Percentiles rank a stretch among this genome's conserved stretches.
Conservation (phyloP, 2,329 filamentous ascomycete species). For the Grosmannia penicillata region DNA sequence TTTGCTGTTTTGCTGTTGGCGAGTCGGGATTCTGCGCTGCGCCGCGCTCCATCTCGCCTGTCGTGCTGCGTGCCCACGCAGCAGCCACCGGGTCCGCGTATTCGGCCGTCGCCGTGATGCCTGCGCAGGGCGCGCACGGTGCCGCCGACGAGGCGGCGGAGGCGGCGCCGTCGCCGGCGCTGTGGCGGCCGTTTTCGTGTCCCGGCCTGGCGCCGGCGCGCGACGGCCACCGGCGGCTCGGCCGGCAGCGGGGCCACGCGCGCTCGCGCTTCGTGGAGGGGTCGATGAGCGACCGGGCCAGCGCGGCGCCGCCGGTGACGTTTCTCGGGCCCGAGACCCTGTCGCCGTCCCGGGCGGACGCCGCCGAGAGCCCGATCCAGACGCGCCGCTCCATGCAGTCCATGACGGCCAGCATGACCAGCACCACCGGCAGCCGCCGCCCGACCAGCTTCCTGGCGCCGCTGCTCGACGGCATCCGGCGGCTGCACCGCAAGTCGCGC, state of each 20-base stretch:
- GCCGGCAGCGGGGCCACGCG: too few relatives aligned
- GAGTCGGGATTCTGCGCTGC: too few relatives aligned
- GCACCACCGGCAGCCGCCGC: conserved; percentile 3
- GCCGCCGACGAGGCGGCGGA: too few relatives aligned
- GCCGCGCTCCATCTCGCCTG: too few relatives aligned
- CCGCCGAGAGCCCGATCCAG: conserved; percentile 5
- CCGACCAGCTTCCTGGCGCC: conserved; percentile 16
- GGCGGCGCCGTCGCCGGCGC: background rate
- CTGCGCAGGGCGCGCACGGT: too few relatives aligned
- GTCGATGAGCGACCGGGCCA: conserved; percentile 72
- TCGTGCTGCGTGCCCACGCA: too few relatives aligned
- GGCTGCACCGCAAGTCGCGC: conserved; percentile 11
- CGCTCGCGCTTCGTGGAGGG: conserved; percentile 56
- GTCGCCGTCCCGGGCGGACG: conserved; percentile 12
- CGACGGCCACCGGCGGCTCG: too few relatives aligned
- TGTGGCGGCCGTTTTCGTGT: background rate
- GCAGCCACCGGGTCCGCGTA: too few relatives aligned
- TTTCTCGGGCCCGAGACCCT: conserved; percentile 34
- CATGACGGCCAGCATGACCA: background rate
- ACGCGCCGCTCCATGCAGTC: conserved; percentile 7
- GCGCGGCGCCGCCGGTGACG: conserved; percentile 52
- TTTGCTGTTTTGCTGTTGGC: too few relatives aligned
- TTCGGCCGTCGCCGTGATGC: too few relatives aligned
- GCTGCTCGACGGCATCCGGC: conserved; percentile 19
- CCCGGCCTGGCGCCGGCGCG: too few relatives aligned